These are phyloP conservation scores for Besnoitia besnoiti DNA, from an alignment of 169 alveolate species.

Conservation along the genomic window DNA sequence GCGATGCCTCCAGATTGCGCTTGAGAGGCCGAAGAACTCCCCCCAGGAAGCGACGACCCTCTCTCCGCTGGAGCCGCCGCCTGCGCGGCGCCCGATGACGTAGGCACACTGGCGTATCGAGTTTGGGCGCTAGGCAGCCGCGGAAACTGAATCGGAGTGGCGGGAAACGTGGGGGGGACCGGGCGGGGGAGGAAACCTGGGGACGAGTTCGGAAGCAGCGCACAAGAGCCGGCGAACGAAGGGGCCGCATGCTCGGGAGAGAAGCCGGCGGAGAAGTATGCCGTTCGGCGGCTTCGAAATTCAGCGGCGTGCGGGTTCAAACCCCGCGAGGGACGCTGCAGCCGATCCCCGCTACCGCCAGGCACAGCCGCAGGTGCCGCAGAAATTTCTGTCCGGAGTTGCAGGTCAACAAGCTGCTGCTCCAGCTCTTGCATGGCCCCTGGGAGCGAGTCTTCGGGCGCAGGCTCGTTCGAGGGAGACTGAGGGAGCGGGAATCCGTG, in stretches of 20 bases:
- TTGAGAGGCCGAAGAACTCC: too few relatives aligned
- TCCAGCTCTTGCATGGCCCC: conserved; percentile 13
- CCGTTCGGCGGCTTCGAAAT: background rate
- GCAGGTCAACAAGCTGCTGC: background rate
- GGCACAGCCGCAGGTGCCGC: background rate
- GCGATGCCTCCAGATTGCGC: too few relatives aligned
- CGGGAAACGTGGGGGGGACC: background rate
- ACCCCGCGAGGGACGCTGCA: background rate
- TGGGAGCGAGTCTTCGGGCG: background rate
- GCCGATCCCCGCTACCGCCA: background rate
- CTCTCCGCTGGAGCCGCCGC: too few relatives aligned
- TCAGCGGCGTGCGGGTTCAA: background rate
- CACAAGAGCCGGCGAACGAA: background rate
- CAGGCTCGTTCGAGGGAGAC: background rate
- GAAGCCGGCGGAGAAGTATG: background rate
- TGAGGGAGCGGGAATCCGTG: background rate
- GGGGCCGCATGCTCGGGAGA: background rate
- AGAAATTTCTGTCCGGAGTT: background rate
- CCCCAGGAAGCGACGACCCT: too few relatives aligned
- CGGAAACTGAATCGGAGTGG: background rate
- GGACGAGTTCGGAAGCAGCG: background rate
- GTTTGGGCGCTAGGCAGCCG: too few relatives aligned
- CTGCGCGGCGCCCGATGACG: too few relatives aligned
- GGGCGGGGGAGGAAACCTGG: background rate
- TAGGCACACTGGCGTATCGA: too few relatives aligned